Evolutionary conservation across 257 asterid species (phyloP), one percentile per base, ranked within the genome.

Genomic region (Nicotiana noctiflora): DNA sequence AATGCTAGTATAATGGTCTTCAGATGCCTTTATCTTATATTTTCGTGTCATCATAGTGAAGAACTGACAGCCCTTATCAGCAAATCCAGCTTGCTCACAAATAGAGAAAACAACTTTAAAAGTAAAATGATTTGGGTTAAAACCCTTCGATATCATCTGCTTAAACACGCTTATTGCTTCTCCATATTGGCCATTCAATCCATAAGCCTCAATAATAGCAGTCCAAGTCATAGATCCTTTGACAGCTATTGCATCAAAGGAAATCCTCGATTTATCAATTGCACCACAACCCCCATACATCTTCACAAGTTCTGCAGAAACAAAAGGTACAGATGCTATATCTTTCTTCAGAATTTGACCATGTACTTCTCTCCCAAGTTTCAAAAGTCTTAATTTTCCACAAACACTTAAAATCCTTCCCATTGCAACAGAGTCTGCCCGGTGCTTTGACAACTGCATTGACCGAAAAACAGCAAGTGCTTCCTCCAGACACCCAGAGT

Each of bases 221-320:
- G 99, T 96, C 98, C 98, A 91, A 4, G 93, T 89, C 85, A 90
- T 82, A 15, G 98, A 83, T 25, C 98, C 98, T 83, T 96, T 96
- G 13, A 82, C 90, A 37, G 90, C 88, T 76, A 90, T 66, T 6
- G 78, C 82, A 55, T 89, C 89, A 83, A 93, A 94, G 76, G 82
- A 87, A 85, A 76, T 63, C 84, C 85, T 91, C 18, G 98, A 97
- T 86, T 90, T 87, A 44, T 82, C 79, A 80, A 84, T 84, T 44
- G 83, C 83, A 83, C 90, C 85, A 61, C 88, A 91, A 49, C 63
- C 87, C 65, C 97, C 99, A 74, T 93, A 90, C 97, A 94, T 94
- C 65, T 86, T 89, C 85, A 94, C 87, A 12, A 92, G 82, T 83
- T 92, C 98, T 23, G 98, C 85, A 27, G 92, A 87, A 25, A 93